phyloP scores from a whole-genome alignment of 768 basidiomycete genomes.

The Xanthoconium stramineum region DNA sequence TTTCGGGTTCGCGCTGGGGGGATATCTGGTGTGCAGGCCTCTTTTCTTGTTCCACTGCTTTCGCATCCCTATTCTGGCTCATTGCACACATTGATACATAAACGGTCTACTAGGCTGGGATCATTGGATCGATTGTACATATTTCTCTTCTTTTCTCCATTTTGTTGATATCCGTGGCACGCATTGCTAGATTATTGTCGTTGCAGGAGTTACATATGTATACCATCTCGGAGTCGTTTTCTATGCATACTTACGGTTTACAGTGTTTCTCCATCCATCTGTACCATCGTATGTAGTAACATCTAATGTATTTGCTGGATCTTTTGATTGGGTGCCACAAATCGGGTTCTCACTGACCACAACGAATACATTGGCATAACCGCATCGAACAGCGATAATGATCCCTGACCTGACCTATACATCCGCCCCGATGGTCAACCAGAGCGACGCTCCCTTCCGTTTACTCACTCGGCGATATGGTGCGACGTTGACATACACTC shows the following conservation, averaged over 20 bases:
- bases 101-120: constrained; percentile 6
- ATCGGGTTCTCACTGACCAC: neutral
- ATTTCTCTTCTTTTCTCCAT: neutral
- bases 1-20: constrained; percentile 6
- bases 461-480: constrained; percentile 58
- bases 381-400: constrained; percentile 6
- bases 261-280: constrained; percentile 4
- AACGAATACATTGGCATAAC: neutral
- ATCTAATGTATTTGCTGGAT: constrained; percentile 17
- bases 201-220: constrained; percentile 12
- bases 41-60: constrained; percentile 7
- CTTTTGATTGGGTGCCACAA: neutral
- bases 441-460: constrained; percentile 76
- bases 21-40: constrained; percentile 2
- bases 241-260: neutral
- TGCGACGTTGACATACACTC: constrained; percentile 68
- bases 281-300: constrained; percentile 13
- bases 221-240: constrained; percentile 16
- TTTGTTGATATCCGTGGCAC: constrained; percentile 23
- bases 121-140: constrained; percentile 2
- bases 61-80: constrained; percentile 6
- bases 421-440: constrained; percentile 76
- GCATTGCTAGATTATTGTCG: constrained; percentile 24
- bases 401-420: constrained; percentile 37
- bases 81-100: constrained; percentile 12